Conservation (phyloP, 2,329 filamentous ascomycete genomes). For the Cladorrhinum sp. region DNA sequence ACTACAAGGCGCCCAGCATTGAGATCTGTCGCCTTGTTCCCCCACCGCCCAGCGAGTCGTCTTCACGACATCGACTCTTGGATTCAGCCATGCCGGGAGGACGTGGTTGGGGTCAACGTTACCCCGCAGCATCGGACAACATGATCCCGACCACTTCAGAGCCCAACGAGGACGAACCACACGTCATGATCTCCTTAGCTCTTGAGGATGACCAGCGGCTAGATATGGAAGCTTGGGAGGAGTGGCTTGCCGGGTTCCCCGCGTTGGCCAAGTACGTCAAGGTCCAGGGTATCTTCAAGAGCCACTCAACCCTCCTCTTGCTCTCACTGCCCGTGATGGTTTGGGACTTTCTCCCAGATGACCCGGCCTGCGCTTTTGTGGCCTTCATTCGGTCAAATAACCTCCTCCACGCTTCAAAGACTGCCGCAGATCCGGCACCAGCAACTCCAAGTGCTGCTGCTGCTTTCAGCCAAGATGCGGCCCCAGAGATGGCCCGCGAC, state of each 20-base stretch:
- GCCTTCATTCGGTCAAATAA: conserved; percentile 60
- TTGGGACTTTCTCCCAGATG: conserved; percentile 58
- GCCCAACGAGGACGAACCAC: conserved; percentile 54
- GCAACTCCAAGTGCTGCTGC: conserved; percentile 22
- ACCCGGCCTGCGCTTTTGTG: conserved; percentile 55
- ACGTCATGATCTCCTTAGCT: conserved; percentile 60
- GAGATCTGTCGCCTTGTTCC: conserved; percentile 46
- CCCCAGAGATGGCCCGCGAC: conserved; percentile 10
- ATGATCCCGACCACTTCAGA: conserved; percentile 32
- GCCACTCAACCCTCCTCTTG: conserved; percentile 56
- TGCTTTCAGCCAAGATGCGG: conserved; percentile 8
- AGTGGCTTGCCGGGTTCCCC: conserved; percentile 55
- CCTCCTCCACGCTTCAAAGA: conserved; percentile 32
- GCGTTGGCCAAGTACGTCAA: conserved; percentile 58
- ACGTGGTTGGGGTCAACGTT: conserved; percentile 12
- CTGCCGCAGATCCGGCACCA: background rate
- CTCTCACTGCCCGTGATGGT: conserved; percentile 58
- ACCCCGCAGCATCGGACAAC: conserved; percentile 12
- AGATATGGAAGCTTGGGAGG: conserved; percentile 58
- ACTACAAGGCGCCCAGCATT: conserved; percentile 57
- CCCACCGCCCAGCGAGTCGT: conserved; percentile 31
- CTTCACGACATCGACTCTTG: conserved; percentile 12
- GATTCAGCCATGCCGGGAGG: conserved; percentile 15
- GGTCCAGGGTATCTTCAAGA: conserved; percentile 60
- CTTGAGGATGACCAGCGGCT: conserved; percentile 56